Conservation (phyloP, 1,284 basidiomycete species). For the Agroathelia rolfsii region DNA sequence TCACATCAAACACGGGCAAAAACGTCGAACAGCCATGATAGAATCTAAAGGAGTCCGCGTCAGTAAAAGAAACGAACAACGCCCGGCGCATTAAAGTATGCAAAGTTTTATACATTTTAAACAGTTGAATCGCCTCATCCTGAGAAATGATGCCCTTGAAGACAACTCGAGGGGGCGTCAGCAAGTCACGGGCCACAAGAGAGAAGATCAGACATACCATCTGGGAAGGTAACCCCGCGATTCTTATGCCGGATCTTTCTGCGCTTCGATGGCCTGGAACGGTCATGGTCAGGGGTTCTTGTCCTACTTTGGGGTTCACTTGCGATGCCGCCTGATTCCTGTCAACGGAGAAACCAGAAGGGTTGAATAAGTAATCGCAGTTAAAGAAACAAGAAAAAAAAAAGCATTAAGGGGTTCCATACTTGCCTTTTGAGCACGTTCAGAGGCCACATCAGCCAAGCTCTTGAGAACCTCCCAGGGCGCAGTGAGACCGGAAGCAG, state of each 20-base stretch:
- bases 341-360: too few species aligned
- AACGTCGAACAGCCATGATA: constrained; percentile 86
- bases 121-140: constrained; percentile 73
- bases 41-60: constrained; percentile 43
- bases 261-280: constrained; percentile 55
- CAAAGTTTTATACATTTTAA: constrained; percentile 65
- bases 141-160: constrained; percentile 73
- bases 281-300: constrained; percentile 60
- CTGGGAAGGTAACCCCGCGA: constrained; percentile 49
- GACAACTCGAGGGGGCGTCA: constrained; percentile 41
- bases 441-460: constrained; percentile 69
- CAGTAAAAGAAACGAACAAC: background rate
- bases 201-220: constrained; percentile 53
- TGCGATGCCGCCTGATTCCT: constrained; percentile 63
- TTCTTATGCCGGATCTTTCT: constrained; percentile 55
- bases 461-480: constrained; percentile 77
- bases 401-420: constrained; percentile 7
- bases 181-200: constrained; percentile 11
- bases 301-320: constrained; percentile 67
- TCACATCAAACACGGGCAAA: constrained; percentile 75
- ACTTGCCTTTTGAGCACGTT: constrained; percentile 63
- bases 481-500: constrained; percentile 70
- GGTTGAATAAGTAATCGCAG: too few species aligned
- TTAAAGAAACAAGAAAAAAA: constrained; percentile 10
- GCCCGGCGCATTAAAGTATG: constrained; percentile 8